These are phyloP conservation scores for Mycena galericulata DNA, from an alignment of 768 basidiomycete genomes.

Conservation along the genomic window DNA sequence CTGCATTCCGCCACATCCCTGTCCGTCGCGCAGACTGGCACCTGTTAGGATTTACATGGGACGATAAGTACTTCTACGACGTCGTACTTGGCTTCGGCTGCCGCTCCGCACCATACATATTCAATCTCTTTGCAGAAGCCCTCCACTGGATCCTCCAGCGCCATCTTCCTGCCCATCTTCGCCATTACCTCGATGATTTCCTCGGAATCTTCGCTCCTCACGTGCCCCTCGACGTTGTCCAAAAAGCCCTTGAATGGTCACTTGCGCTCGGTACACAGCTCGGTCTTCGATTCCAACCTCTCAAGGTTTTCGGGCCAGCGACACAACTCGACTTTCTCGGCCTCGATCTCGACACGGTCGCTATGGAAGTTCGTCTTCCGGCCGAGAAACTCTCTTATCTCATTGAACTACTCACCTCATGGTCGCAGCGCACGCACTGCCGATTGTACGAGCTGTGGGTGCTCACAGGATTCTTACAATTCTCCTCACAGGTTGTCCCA, in stretches of 20 bases:
- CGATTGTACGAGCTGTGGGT: constrained; percentile 20
- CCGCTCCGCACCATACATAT: background rate
- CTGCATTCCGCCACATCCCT: constrained; percentile 5
- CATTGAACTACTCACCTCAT: background rate
- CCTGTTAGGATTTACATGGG: constrained; percentile 1
- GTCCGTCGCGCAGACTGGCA: constrained; percentile 7
- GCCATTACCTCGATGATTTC: constrained; percentile 53
- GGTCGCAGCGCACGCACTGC: constrained; percentile 1
- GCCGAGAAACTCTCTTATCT: constrained; percentile 24
- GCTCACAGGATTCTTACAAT: constrained; percentile 31
- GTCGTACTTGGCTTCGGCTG: background rate
- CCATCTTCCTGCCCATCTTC: constrained; percentile 44
- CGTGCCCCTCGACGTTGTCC: background rate
- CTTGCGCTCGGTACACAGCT: constrained; percentile 35
- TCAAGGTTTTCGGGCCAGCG: constrained; percentile 42
- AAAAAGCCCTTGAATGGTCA: constrained; percentile 44
- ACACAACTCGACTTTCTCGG: constrained; percentile 42
- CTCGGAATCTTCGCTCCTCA: constrained; percentile 40
- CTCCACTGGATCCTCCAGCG: constrained; percentile 15
- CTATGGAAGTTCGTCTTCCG: constrained; percentile 26
- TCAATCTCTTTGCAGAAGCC: constrained; percentile 2
- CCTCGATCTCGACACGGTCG: constrained; percentile 34
- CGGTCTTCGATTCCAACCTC: constrained; percentile 1
- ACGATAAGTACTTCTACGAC: background rate
- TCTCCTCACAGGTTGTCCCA: constrained; percentile 31